Conservation (phyloP, 2,329 filamentous ascomycete species). For the Colletotrichum siamense region DNA sequence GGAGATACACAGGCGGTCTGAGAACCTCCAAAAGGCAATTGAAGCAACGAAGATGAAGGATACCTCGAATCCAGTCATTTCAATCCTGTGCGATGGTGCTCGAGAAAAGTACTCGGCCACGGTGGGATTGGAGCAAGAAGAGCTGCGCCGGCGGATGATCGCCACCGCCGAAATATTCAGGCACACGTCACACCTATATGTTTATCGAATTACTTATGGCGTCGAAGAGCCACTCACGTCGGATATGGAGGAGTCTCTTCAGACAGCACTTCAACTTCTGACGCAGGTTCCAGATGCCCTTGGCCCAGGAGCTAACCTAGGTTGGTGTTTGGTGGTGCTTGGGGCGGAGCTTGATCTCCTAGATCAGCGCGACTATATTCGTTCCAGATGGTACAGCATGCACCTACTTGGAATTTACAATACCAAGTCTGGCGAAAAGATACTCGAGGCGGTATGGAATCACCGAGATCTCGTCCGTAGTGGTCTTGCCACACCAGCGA, state of each 20-base stretch:
- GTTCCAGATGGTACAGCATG: neutral
- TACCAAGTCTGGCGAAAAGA: neutral
- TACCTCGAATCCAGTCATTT: neutral
- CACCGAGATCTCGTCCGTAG: neutral
- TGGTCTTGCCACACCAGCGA: neutral
- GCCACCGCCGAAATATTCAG: constrained; percentile 12
- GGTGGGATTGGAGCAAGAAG: constrained; percentile 6
- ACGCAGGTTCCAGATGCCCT: constrained; percentile 6
- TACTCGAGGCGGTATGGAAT: constrained; percentile 1
- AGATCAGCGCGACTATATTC: constrained; percentile 1
- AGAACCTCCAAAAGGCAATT: neutral
- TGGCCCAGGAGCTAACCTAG: constrained; percentile 5
- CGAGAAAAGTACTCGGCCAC: neutral
- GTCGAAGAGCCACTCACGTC: neutral
- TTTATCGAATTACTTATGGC: neutral
- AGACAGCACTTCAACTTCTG: neutral
- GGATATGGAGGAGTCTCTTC: neutral
- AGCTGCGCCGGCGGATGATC: neutral
- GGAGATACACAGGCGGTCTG: neutral
- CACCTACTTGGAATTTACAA: constrained; percentile 5
- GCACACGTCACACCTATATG: constrained; percentile 9
- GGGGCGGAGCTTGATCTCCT: neutral
- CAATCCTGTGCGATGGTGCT: neutral
- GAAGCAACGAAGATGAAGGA: neutral
- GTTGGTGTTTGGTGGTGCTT: constrained; percentile 10